Percentiles rank a stretch among this genome's conserved stretches.
These are phyloP conservation scores for Austroboletus festivus DNA, from an alignment of 768 basidiomycete species.

Conservation along the genomic window DNA sequence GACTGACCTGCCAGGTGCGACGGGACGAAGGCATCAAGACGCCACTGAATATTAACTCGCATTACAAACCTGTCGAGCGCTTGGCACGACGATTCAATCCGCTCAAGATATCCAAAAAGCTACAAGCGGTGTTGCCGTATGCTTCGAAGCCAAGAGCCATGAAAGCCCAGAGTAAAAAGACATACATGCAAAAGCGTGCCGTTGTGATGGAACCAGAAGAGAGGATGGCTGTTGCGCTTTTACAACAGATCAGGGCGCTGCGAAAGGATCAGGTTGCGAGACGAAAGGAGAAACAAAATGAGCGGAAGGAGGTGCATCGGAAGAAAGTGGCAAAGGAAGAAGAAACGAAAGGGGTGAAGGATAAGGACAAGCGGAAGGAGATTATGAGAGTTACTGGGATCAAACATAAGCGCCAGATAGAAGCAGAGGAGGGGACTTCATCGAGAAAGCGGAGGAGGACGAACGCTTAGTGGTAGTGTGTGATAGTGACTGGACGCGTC, in stretches of 20 bases:
- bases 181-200: slow-evolving; percentile 93
- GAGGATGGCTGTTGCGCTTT: slow-evolving; percentile 81
- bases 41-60: slow-evolving; percentile 77
- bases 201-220: slow-evolving; percentile 96
- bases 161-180: slow-evolving; percentile 65
- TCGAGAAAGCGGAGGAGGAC: slow-evolving; percentile 46
- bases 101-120: slow-evolving; percentile 80
- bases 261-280: slow-evolving; percentile 81
- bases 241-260: slow-evolving; percentile 93
- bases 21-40: slow-evolving; percentile 83
- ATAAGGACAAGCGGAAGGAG: slow-evolving; percentile 74
- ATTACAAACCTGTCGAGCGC: slow-evolving; percentile 82
- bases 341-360: slow-evolving; percentile 57
- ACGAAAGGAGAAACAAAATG: slow-evolving; percentile 84
- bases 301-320: slow-evolving; percentile 60
- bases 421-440: slow-evolving; percentile 53
- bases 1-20: slow-evolving; percentile 89
- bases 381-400: slow-evolving; percentile 69
- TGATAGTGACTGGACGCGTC: slow-evolving; percentile 22
- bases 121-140: slow-evolving; percentile 89
- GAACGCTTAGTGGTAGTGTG: slow-evolving; percentile 15
- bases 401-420: slow-evolving; percentile 66
- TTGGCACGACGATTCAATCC: slow-evolving; percentile 85
- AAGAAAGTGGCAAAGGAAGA: slow-evolving; percentile 77
- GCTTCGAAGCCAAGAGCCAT: slow-evolving; percentile 88